phyloP scores from a whole-genome alignment of 1,139 yeast genomes.

The Saccharomyces hybrid region DNA sequence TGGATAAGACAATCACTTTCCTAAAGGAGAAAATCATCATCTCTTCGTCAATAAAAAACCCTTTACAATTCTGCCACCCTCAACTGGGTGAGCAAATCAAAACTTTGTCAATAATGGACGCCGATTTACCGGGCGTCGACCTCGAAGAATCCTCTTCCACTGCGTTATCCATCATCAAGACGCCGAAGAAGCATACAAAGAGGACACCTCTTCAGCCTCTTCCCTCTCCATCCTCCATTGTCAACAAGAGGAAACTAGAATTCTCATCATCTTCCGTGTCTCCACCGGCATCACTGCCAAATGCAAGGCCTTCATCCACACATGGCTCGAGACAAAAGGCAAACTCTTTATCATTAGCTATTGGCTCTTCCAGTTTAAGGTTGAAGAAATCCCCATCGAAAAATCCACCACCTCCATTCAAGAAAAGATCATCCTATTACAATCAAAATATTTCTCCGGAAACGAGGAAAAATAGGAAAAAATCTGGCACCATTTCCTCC shows the following conservation, averaged over 20 bases:
- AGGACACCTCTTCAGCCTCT: neutral
- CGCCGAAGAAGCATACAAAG: neutral
- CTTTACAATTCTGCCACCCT: constrained; percentile 19
- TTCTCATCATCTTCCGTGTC: neutral
- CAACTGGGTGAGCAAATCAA: constrained; percentile 6
- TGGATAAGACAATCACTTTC: constrained; percentile 67
- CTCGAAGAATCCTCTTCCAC: neutral
- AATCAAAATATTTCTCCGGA: neutral
- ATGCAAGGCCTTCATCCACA: neutral
- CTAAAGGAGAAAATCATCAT: constrained; percentile 60
- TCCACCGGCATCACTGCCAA: neutral
- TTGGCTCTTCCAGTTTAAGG: neutral
- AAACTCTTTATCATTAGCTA: neutral
- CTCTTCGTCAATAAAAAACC: constrained; percentile 25
- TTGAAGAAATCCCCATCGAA: neutral
- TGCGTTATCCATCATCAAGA: neutral
- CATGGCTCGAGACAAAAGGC: neutral
- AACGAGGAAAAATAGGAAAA: neutral
- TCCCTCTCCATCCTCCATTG: neutral
- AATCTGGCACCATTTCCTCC: neutral
- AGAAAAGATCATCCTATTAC: neutral
- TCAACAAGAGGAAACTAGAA: neutral
- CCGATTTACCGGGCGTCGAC: neutral
- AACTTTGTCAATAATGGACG: neutral
- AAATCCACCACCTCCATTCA: neutral